phyloP scores from a whole-genome alignment of 306 rosid species.

The Cicer chorassanicum region DNA sequence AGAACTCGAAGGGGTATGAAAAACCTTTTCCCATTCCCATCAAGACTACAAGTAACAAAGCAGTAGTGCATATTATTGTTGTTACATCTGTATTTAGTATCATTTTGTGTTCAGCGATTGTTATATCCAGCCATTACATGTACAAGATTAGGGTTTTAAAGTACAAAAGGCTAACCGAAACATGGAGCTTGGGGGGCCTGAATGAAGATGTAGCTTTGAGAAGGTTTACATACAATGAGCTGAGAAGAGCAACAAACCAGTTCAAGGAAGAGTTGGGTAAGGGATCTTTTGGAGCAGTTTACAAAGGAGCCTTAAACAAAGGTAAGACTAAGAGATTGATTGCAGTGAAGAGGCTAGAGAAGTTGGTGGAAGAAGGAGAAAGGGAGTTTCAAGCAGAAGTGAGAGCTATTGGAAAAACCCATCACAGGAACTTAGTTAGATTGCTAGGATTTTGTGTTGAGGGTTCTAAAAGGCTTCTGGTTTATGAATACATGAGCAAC shows the following conservation, averaged over 20 bases:
- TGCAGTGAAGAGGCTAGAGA: conserved; percentile 52
- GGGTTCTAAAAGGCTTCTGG: conserved; percentile 53
- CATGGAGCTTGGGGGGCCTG: conserved; percentile 43
- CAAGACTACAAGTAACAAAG: conserved; percentile 39
- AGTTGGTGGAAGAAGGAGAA: conserved; percentile 51
- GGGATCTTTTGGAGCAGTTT: conserved; percentile 52
- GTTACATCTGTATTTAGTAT: conserved; percentile 5
- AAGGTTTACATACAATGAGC: conserved; percentile 47
- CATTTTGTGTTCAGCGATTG: conserved; percentile 25
- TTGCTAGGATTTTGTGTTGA: conserved; percentile 48
- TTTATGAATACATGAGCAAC: conserved; percentile 56
- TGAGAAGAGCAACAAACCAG: conserved; percentile 45
- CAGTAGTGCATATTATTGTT: conserved; percentile 25
- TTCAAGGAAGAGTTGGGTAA: conserved; percentile 50
- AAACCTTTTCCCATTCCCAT: conserved; percentile 5
- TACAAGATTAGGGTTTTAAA: conserved; percentile 44
- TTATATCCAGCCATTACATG: conserved; percentile 26
- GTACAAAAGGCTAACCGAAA: conserved; percentile 45
- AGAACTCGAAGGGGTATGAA: background rate
- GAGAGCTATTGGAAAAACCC: conserved; percentile 49
- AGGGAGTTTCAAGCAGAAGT: conserved; percentile 52
- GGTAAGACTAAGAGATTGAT: conserved; percentile 35
- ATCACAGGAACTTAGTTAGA: conserved; percentile 51
- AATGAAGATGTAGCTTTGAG: conserved; percentile 43
- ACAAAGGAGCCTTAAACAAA: conserved; percentile 40